phyloP scores from a whole-genome alignment of 2,329 filamentous ascomycete genomes.

The Myriosclerotinia duriaeana region DNA sequence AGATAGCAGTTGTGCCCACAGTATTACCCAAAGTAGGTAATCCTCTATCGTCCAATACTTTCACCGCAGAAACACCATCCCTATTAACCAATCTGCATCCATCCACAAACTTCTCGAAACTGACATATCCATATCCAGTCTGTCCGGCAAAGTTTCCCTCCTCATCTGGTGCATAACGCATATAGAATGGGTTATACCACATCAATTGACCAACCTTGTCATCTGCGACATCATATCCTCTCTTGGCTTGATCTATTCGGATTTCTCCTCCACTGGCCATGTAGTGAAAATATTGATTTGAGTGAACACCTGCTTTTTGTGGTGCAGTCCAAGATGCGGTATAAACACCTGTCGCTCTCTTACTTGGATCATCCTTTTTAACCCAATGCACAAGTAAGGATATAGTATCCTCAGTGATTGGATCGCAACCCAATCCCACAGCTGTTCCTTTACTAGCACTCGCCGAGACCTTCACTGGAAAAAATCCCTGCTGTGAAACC shows the following conservation, averaged over 20 bases:
- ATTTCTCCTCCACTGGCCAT: constrained; percentile 83
- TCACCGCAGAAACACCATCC: constrained; percentile 67
- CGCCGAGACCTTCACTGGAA: constrained; percentile 75
- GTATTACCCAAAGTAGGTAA: constrained; percentile 87
- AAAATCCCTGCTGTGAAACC: constrained; percentile 70
- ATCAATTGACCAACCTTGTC: constrained; percentile 68
- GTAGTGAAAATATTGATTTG: constrained; percentile 96
- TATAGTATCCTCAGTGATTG: constrained; percentile 88
- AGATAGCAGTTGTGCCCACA: constrained; percentile 84
- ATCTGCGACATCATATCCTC: constrained; percentile 91
- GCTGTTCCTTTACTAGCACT: constrained; percentile 78
- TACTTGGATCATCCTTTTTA: constrained; percentile 65
- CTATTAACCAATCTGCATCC: constrained; percentile 77
- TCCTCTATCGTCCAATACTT: constrained; percentile 75
- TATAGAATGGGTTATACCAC: constrained; percentile 95
- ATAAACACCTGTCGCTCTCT: constrained; percentile 83
- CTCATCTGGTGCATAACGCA: constrained; percentile 91
- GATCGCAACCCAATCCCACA: constrained; percentile 72
- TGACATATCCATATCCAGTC: constrained; percentile 89
- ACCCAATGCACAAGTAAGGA: constrained; percentile 87
- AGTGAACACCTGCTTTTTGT: constrained; percentile 90
- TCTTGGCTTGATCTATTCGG: constrained; percentile 87
- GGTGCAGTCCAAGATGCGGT: constrained; percentile 95
- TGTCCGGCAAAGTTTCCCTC: constrained; percentile 93
- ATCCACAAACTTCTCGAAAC: constrained; percentile 94